Evolutionary conservation across 2,329 filamentous ascomycete genomes (phyloP).

Genomic region (Paracorniculantispora psalliotae): DNA sequence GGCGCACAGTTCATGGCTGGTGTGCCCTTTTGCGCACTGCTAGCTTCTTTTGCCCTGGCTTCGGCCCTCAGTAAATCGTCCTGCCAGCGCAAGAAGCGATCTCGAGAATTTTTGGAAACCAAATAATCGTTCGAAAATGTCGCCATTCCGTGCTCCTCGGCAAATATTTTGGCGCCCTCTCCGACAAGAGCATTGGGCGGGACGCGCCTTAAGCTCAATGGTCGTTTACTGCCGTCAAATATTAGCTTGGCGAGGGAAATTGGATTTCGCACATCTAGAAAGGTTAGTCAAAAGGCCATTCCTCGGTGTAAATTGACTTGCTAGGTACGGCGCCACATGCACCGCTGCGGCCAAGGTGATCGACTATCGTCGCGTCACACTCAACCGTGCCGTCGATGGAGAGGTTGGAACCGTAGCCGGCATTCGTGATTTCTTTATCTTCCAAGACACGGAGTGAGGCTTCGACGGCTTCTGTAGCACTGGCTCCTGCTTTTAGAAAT

Average conservation of each 20-base stretch:
- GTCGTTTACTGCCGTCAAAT: slow-evolving; percentile 68
- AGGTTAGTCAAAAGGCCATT: slow-evolving; percentile 16
- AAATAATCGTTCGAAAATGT: slow-evolving; percentile 70
- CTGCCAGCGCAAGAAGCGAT: slow-evolving; percentile 76
- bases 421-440: slow-evolving; percentile 93
- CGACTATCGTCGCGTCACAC: slow-evolving; percentile 89
- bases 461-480: slow-evolving; percentile 84
- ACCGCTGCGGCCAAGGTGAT: slow-evolving; percentile 85
- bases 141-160: slow-evolving; percentile 68
- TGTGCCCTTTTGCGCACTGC: slow-evolving; percentile 15
- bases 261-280: slow-evolving; percentile 81
- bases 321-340: slow-evolving; percentile 87
- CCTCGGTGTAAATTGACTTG: slow-evolving; percentile 43
- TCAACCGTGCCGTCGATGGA: slow-evolving; percentile 87
- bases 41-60: slow-evolving; percentile 32
- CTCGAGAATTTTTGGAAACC: slow-evolving; percentile 72
- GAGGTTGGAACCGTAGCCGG: slow-evolving; percentile 92
- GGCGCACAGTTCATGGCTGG: slow-evolving; percentile 21
- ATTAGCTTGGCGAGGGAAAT: slow-evolving; percentile 81
- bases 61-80: slow-evolving; percentile 65
- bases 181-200: slow-evolving; percentile 90
- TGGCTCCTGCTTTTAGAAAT: slow-evolving; percentile 70
- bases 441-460: slow-evolving; percentile 83
- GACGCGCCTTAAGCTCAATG: slow-evolving; percentile 79
- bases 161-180: slow-evolving; percentile 81